Percentiles rank a stretch among this genome's conserved stretches.
Conservation (phyloP, 23 red algal genomes). For the Agarophyton chilense region DNA sequence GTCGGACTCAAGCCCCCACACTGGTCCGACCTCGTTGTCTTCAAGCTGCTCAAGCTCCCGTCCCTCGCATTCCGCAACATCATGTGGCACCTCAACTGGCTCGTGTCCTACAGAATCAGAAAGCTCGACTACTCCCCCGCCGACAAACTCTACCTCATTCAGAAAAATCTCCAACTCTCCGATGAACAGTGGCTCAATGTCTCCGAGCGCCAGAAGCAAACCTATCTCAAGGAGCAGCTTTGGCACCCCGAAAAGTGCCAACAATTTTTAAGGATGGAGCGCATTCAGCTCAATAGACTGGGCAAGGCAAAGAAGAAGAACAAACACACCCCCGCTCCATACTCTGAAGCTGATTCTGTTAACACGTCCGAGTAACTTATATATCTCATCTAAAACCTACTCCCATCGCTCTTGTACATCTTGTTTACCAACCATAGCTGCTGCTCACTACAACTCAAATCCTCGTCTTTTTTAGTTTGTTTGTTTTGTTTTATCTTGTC, state of each 20-base stretch:
- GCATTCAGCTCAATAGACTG: conserved; percentile 67
- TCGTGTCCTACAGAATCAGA: conserved; percentile 56
- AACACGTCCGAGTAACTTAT: conserved; percentile 54
- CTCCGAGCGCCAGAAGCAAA: conserved; percentile 19
- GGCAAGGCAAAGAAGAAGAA: conserved; percentile 78
- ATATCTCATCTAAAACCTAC: too few relatives aligned
- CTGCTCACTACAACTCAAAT: background rate
- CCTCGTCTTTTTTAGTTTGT: too few relatives aligned
- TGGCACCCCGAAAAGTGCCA: conserved; percentile 64
- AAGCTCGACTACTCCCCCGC: conserved; percentile 55
- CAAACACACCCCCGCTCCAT: conserved; percentile 18
- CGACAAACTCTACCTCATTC: conserved; percentile 77
- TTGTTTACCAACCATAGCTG: background rate
- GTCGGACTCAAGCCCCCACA: conserved; percentile 55
- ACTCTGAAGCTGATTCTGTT: conserved; percentile 42
- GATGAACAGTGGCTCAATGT: conserved; percentile 28
- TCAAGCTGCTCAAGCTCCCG: conserved; percentile 53
- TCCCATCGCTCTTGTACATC: background rate
- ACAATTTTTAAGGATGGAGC: conserved; percentile 35
- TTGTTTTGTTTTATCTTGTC: too few relatives aligned
- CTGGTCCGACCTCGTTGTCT: conserved; percentile 39
- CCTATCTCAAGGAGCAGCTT: conserved; percentile 38
- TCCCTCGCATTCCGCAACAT: background rate
- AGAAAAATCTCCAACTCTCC: conserved; percentile 47
- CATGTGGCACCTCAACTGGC: conserved; percentile 59